Evolutionary conservation across 2,329 filamentous ascomycete genomes (phyloP).

Genomic region (Alternaria hordeiaustralica): DNA sequence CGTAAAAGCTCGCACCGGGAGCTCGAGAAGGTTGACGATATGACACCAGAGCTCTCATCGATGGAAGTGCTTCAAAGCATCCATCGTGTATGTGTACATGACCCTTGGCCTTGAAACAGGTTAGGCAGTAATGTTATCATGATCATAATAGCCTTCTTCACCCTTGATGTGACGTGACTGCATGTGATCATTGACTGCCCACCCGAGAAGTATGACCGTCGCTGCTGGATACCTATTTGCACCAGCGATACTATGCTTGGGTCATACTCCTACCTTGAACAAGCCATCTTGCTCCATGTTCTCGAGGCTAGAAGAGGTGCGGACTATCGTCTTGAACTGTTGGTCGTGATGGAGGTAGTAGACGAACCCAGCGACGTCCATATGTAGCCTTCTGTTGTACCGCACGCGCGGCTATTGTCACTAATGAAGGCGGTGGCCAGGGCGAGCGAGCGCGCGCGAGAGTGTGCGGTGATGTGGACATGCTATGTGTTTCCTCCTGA

Average conservation of each 20-base stretch:
- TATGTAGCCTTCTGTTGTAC: not conserved
- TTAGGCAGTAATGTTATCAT: conserved; percentile 41
- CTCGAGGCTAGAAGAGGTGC: not conserved
- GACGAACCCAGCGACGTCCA: not conserved
- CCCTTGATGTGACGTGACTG: not conserved
- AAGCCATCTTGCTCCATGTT: not conserved
- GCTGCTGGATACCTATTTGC: conserved; percentile 66
- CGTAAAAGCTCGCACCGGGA: conserved; percentile 38
- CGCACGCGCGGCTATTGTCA: not conserved
- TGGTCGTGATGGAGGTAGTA: not conserved
- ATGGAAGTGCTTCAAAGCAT: conserved; percentile 24
- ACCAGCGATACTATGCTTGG: conserved; percentile 62
- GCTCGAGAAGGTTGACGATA: conserved; percentile 38
- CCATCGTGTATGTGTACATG: conserved; percentile 31
- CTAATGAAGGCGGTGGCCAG: not conserved
- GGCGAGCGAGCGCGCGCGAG: not conserved
- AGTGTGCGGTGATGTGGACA: not conserved
- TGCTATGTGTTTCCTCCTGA: not conserved
- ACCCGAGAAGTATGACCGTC: conserved; percentile 49
- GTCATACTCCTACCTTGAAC: not conserved
- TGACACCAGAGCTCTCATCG: conserved; percentile 38
- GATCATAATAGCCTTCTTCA: conserved; percentile 19
- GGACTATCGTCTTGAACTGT: not conserved
- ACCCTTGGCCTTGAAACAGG: conserved; percentile 23
- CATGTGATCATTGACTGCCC: not conserved